Evolutionary conservation across 768 basidiomycete species (phyloP).

Genomic region (Lactarius pseudohatsudake): DNA sequence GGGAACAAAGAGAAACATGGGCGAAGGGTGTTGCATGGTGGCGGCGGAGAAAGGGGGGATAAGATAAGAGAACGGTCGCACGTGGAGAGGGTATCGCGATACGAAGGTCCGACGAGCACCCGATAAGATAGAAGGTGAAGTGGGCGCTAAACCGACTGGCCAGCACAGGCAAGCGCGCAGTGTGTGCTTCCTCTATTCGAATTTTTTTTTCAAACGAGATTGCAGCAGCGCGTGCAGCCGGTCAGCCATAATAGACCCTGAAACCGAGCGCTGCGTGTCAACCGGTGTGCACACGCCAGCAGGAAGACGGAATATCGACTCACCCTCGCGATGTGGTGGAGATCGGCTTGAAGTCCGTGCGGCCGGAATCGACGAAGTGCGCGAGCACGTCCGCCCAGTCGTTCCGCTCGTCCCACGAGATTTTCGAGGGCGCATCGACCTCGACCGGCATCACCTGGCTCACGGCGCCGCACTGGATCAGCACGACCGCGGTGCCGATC

Average conservation of each 20-base stretch:
- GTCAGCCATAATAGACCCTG: slow-evolving; percentile 29
- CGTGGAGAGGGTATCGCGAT: slow-evolving; percentile 10
- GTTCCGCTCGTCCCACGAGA: slow-evolving; percentile 71
- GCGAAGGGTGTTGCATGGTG: neutral
- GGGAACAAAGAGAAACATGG: neutral
- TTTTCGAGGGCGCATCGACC: slow-evolving; percentile 74
- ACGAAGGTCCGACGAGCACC: slow-evolving; percentile 11
- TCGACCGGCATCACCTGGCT: slow-evolving; percentile 87
- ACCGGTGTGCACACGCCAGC: neutral
- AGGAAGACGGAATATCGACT: slow-evolving; percentile 35
- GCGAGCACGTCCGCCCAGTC: slow-evolving; percentile 71
- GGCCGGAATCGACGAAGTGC: slow-evolving; percentile 70
- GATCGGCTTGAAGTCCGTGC: slow-evolving; percentile 81
- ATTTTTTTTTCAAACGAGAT: slow-evolving; percentile 12
- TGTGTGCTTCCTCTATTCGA: slow-evolving; percentile 20
- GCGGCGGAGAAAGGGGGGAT: neutral
- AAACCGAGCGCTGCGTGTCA: neutral
- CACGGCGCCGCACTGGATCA: slow-evolving; percentile 73
- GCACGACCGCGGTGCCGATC: slow-evolving; percentile 70
- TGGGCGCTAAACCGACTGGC: slow-evolving; percentile 18
- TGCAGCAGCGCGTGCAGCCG: slow-evolving; percentile 18
- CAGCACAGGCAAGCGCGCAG: slow-evolving; percentile 5
- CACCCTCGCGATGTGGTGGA: slow-evolving; percentile 74
- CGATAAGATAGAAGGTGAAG: slow-evolving; percentile 5
- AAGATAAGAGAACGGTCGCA: slow-evolving; percentile 4